Base-by-base conservation (phyloP, 768 basidiomycete genomes). In the Cystoderma amianthinum region DNA sequence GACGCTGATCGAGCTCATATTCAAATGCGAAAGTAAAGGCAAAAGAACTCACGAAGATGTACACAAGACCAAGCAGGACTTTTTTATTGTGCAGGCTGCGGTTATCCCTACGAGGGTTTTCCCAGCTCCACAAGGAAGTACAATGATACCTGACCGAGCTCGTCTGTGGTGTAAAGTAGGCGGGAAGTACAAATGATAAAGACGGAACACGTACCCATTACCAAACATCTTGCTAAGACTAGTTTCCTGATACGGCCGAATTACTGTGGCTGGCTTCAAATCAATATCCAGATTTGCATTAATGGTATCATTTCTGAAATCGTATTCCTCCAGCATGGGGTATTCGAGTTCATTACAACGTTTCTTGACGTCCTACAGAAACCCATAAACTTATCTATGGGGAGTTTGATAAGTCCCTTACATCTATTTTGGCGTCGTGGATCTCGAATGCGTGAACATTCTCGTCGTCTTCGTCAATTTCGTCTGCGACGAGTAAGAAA, bases 81-180 rank as follows among this genome's bases (percentile, higher is more conserved):
- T 99, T 70, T 97, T 97, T 68, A 99, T 94, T 19, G 96, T 99
- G 57, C 95, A 97, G 13, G 96, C 96, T 9, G 96, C 96, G 2
- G 95, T 98, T 56, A 99, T 97, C n/a, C 96, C 96, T 7, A 99
- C 96, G 3, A 99, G 74, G 10, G 96, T 99, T 69, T 99, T 99
- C 22, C 96, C 96, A 32, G 96, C 96, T 40, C 96, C 96, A 58
- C 96, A 99, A 22, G 96, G 96, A 16, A 99, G 70, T 1, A 99
- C 96, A 47, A 99, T 98, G 52, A 99, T 98, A 2, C 96, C 96
- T 33, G 92, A 96, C 42, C 96, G 80, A 35, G 96, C 96, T 57
- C 96, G 94, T 38, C 94, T 94, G 21, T 11, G 16, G 25, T 40
- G 10, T 9, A 19, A 5, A 20, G 5, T 18, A 22, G 21, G 9